Percentiles rank a stretch among this genome's conserved stretches.
phyloP scores from a whole-genome alignment of 805 yeast species.

The Brettanomyces sp. region DNA sequence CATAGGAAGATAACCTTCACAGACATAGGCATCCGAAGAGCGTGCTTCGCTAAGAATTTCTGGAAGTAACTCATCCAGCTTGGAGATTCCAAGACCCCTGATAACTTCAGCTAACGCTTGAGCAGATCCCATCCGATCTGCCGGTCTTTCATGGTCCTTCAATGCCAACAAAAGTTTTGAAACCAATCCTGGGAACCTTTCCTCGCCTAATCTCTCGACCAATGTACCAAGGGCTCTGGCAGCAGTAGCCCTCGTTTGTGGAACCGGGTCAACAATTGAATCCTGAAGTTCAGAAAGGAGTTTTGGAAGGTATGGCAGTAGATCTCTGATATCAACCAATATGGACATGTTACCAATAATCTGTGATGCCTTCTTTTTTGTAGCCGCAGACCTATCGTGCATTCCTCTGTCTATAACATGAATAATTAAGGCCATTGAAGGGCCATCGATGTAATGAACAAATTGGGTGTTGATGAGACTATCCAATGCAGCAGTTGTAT shows the following conservation, averaged over 20 bases:
- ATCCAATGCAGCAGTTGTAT: slow-evolving; percentile 83
- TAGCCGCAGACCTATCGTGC: slow-evolving; percentile 86
- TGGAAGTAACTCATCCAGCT: slow-evolving; percentile 86
- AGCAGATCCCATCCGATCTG: slow-evolving; percentile 94
- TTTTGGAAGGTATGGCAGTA: slow-evolving; percentile 71
- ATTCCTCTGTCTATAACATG: slow-evolving; percentile 95
- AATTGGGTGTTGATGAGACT: slow-evolving; percentile 83
- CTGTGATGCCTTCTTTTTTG: slow-evolving; percentile 91
- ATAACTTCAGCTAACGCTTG: slow-evolving; percentile 93
- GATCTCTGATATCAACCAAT: slow-evolving; percentile 79
- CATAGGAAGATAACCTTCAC: slow-evolving; percentile 90
- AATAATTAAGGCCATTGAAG: slow-evolving; percentile 88
- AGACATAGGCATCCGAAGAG: slow-evolving; percentile 55
- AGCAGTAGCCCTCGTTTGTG: slow-evolving; percentile 93
- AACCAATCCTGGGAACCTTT: slow-evolving; percentile 84
- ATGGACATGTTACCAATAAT: slow-evolving; percentile 99
- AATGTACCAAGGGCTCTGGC: slow-evolving; percentile 94
- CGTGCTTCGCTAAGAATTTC: slow-evolving; percentile 62
- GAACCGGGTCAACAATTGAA: slow-evolving; percentile 98
- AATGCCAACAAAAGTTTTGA: slow-evolving; percentile 70
- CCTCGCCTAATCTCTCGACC: slow-evolving; percentile 95
- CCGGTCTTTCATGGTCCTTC: slow-evolving; percentile 67
- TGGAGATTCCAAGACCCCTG: slow-evolving; percentile 80
- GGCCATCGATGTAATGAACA: slow-evolving; percentile 96
- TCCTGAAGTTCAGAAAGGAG: slow-evolving; percentile 75